A percentile compares a stretch with the other conserved stretches of the same genome.
These are phyloP conservation scores for Myrmaecium sp. DNA, from an alignment of 2,329 filamentous ascomycete genomes.

Conservation along the genomic window DNA sequence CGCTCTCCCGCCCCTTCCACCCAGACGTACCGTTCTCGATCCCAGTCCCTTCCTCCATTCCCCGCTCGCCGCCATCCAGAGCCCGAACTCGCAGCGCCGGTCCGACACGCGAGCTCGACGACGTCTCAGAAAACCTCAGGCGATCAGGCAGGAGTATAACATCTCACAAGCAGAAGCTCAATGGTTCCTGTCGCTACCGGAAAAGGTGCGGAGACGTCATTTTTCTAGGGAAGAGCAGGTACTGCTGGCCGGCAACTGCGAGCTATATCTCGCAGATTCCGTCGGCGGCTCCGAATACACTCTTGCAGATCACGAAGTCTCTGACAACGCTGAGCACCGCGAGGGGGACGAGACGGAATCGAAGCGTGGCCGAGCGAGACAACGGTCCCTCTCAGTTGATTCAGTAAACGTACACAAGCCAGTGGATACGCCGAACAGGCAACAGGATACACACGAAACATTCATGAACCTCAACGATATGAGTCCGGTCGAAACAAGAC, in stretches of 20 bases:
- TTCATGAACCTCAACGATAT: too few relatives aligned
- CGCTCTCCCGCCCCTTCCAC: constrained; percentile 8
- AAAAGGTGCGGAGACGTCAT: constrained; percentile 53
- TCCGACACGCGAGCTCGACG: constrained; percentile 8
- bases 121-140: constrained; percentile 19
- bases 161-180: constrained; percentile 40
- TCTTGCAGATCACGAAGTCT: too few relatives aligned
- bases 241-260: constrained; percentile 37
- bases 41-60: constrained; percentile 1
- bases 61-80: background rate
- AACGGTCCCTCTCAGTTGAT: too few relatives aligned
- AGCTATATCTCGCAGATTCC: constrained; percentile 16
- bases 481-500: too few relatives aligned
- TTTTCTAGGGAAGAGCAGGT: constrained; percentile 58
- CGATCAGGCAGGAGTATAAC: constrained; percentile 13
- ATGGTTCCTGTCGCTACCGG: constrained; percentile 54
- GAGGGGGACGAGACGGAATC: too few relatives aligned
- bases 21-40: constrained; percentile 1
- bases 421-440: too few relatives aligned
- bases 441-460: too few relatives aligned
- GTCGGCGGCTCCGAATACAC: constrained; percentile 6
- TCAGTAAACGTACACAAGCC: too few relatives aligned
- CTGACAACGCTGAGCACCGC: too few relatives aligned
- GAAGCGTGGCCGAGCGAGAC: too few relatives aligned
- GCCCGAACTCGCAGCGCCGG: constrained; percentile 2